These are phyloP conservation scores for Fraxinus sp. DNA, from an alignment of 305 asterid genomes.

Conservation along the genomic window DNA sequence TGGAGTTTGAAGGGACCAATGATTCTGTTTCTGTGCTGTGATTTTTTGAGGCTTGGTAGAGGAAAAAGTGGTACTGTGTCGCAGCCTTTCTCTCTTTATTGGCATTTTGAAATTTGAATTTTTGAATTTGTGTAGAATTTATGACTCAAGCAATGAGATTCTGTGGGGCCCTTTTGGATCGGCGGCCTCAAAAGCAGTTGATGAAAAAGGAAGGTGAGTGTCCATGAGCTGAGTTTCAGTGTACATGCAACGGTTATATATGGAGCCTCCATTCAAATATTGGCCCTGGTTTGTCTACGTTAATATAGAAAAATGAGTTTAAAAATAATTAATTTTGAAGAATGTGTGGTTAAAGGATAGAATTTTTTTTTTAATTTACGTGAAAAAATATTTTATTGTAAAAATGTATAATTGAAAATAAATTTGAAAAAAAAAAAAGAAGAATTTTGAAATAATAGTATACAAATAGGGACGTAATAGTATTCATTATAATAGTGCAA, in stretches of 20 bases:
- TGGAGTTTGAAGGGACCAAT: constrained; percentile 11
- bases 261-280: neutral
- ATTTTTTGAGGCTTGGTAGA: constrained; percentile 39
- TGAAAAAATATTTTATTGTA: too few species aligned
- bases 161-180: constrained; percentile 20
- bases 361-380: too few species aligned
- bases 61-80: constrained; percentile 51
- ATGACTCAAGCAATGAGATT: constrained; percentile 1
- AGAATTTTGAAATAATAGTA: too few species aligned
- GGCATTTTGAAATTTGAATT: constrained; percentile 48
- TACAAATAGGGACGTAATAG: too few species aligned
- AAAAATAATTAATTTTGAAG: neutral
- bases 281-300: neutral
- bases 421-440: too few species aligned
- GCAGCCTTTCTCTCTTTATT: constrained; percentile 27
- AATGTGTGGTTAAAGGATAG: too few species aligned
- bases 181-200: constrained; percentile 22
- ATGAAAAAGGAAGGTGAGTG: constrained; percentile 17
- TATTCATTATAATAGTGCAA: too few species aligned
- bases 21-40: constrained; percentile 43
- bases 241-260: constrained; percentile 23
- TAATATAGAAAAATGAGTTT: too few species aligned
- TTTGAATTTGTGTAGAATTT: constrained; percentile 26
- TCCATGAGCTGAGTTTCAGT: neutral
- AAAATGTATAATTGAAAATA: too few species aligned